Percentiles rank a stretch among this genome's conserved stretches.
phyloP scores from a whole-genome alignment of 2,329 filamentous ascomycete genomes.

The Coleophoma cylindrospora region DNA sequence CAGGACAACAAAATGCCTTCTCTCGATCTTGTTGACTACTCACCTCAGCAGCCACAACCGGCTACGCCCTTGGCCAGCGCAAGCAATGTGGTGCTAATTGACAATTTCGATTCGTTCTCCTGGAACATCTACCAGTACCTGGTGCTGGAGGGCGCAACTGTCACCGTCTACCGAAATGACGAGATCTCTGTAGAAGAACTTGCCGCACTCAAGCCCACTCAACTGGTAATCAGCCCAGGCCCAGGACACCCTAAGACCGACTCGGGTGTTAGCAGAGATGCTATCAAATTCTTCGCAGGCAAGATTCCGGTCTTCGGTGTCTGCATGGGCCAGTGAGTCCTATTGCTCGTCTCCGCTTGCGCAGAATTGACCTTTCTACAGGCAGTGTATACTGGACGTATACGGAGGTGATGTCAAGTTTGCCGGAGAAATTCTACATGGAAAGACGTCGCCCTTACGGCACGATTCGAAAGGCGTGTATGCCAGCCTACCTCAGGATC shows the following conservation, averaged over 20 bases:
- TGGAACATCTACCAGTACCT: constrained; percentile 99
- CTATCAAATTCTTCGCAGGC: constrained; percentile 84
- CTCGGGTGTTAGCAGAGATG: constrained; percentile 88
- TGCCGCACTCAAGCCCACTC: constrained; percentile 78
- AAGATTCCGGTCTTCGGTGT: constrained; percentile 97
- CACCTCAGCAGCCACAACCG: constrained; percentile 76
- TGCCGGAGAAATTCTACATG: constrained; percentile 93
- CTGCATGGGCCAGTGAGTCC: constrained; percentile 87
- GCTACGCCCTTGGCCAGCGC: constrained; percentile 71
- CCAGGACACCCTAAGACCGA: constrained; percentile 90
- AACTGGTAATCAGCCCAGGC: constrained; percentile 90
- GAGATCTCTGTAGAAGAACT: constrained; percentile 82
- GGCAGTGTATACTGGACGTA: constrained; percentile 91
- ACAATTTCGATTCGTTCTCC: constrained; percentile 99
- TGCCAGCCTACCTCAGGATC: constrained; percentile 67
- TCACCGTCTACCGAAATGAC: constrained; percentile 89
- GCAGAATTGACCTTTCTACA: constrained; percentile 23
- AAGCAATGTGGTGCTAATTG: constrained; percentile 88
- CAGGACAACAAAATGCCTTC: constrained; percentile 30
- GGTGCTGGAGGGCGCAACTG: constrained; percentile 87
- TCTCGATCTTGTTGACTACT: constrained; percentile 67
- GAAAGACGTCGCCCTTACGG: constrained; percentile 86
- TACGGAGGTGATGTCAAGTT: constrained; percentile 90
- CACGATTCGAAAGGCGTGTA: constrained; percentile 95
- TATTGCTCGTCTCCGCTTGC: no score